Base-by-base conservation (phyloP, 352 stramenopile genomes). In the Halophytophthora polymorphica region DNA sequence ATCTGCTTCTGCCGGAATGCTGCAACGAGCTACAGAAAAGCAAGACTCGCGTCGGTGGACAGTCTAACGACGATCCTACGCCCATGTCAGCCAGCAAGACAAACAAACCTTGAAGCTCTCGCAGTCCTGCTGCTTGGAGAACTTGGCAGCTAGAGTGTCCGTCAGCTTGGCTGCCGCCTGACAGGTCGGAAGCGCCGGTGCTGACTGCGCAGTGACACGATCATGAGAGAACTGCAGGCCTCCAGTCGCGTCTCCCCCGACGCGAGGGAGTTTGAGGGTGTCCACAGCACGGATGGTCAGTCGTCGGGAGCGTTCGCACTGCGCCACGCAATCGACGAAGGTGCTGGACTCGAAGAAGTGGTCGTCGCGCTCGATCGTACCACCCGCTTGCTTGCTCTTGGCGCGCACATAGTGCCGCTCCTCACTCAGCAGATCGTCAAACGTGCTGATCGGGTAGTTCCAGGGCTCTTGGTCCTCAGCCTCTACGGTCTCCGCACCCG, bases 401-500 rank as follows among this genome's bases (percentile, higher is more conserved):
- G 66, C 62, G 17, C 78, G 76, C 13, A 89, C 69, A 34, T 83
- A 86, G 15, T 87, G 75, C 1, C 74, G 71, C n/a, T 87, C 78
- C 15, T 89, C 78, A 25, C 73, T 83, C 1, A 52, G 52, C 8
- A 87, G 56, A 6, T 64, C 51, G 42, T 87, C 78, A 17, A 89
- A 86, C 13, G 75, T 85, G 29, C 66, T 80, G 52, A 86, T 73
- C 12, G 75, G 65, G 45, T 82, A 80, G 44, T 79, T 89, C 78
- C 78, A 89, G 12, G 64, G 55, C 56, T 82, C 71, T 0, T 71
- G 53, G 12, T 62, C 63, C 11, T 53, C 45, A 15, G 23, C 38
- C 10, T 29, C 53, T 35, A n/a, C 15, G 14, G 6, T n/a, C 18
- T 63, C 50, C 2, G n/a, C 4, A 17, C 45, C 21, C 11, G 19